Evolutionary conservation across 2,329 filamentous ascomycete genomes (phyloP).

Genomic region (Xylariales sp.): DNA sequence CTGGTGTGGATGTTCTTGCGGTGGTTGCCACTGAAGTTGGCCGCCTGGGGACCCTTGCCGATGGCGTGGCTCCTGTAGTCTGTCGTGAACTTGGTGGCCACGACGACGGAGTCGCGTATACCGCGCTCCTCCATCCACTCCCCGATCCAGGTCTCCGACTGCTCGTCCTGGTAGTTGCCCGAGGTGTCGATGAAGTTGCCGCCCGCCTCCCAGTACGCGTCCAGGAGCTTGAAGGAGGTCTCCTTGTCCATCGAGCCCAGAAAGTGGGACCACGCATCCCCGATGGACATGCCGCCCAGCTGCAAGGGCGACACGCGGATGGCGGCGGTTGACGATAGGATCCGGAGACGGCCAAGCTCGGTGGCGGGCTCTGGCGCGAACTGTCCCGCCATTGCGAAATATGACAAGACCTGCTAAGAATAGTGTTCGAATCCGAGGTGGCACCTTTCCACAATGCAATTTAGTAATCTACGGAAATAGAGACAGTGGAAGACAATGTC

Average conservation of each 20-base stretch:
- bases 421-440: too few species aligned
- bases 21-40: constrained; percentile 36
- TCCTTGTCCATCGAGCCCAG: constrained; percentile 32
- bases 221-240: constrained; percentile 48
- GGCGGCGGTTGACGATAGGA: constrained; percentile 37
- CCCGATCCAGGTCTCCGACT: constrained; percentile 48
- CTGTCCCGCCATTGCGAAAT: not conserved
- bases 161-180: constrained; percentile 43
- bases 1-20: constrained; percentile 31
- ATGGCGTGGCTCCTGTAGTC: constrained; percentile 28
- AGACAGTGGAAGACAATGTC: too few species aligned
- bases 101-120: constrained; percentile 42
- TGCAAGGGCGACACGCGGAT: constrained; percentile 34
- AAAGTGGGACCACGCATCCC: constrained; percentile 1
- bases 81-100: constrained; percentile 44
- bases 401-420: too few species aligned
- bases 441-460: too few species aligned
- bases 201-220: constrained; percentile 47
- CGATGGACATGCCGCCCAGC: constrained; percentile 9
- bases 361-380: constrained; percentile 6
- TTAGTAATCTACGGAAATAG: too few species aligned
- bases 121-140: constrained; percentile 41
- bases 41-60: constrained; percentile 22
- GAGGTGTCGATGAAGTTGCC: constrained; percentile 61
- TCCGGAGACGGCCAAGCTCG: constrained; percentile 35